Percentiles rank a stretch among this genome's conserved stretches.
phyloP scores from a whole-genome alignment of 768 basidiomycete genomes.

The Solioccasus polychromus region DNA sequence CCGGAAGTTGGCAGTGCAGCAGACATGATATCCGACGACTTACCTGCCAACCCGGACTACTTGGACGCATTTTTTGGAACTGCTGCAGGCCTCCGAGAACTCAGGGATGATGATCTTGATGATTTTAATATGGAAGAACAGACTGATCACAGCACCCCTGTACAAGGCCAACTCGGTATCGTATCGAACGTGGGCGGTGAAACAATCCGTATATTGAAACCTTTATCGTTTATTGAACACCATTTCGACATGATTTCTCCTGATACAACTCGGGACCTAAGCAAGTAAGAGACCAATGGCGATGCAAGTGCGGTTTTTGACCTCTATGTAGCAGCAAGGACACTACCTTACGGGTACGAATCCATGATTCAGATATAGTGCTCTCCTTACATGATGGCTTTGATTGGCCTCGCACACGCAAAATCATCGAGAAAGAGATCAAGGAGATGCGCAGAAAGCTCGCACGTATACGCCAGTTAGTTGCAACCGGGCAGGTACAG shows the following conservation, averaged over 20 bases:
- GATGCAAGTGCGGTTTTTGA: slow-evolving; percentile 4
- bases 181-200: slow-evolving; percentile 75
- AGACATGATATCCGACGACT: slow-evolving; percentile 89
- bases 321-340: slow-evolving; percentile 38
- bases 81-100: slow-evolving; percentile 70
- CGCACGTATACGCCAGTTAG: slow-evolving; percentile 86
- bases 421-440: slow-evolving; percentile 82
- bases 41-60: slow-evolving; percentile 87
- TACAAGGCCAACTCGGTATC: slow-evolving; percentile 36
- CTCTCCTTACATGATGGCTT: slow-evolving; percentile 90
- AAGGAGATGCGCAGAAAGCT: slow-evolving; percentile 84
- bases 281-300: slow-evolving; percentile 40
- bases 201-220: slow-evolving; percentile 74
- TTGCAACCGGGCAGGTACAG: slow-evolving; percentile 85
- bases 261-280: slow-evolving; percentile 43
- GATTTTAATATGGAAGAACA: slow-evolving; percentile 48
- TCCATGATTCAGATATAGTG: slow-evolving; percentile 60
- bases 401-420: slow-evolving; percentile 87
- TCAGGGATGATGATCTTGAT: slow-evolving; percentile 70
- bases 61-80: slow-evolving; percentile 79
- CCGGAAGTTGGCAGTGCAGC: slow-evolving; percentile 78
- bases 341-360: slow-evolving; percentile 49
- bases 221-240: slow-evolving; percentile 68
- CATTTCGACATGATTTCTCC: slow-evolving; percentile 67
- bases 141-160: slow-evolving; percentile 11